Percentiles rank a stretch among this genome's conserved stretches.
Evolutionary conservation across 177 flowering plant genomes (phyloP).

Genomic region (Vitis hybrid): DNA sequence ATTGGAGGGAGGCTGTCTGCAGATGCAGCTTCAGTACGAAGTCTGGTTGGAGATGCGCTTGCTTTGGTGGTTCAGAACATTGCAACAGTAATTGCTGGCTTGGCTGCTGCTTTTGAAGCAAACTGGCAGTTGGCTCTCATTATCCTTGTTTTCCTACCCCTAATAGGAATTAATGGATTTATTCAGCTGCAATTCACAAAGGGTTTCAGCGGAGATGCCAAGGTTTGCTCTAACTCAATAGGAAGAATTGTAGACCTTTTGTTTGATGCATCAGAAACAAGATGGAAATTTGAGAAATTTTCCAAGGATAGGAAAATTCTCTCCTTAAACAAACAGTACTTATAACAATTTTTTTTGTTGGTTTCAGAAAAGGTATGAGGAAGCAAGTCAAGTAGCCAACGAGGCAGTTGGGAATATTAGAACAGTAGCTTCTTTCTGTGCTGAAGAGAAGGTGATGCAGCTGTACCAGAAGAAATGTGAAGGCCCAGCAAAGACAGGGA

Average conservation of each 20-base stretch:
- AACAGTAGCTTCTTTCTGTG: constrained; percentile 43
- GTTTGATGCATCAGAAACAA: too few relatives aligned
- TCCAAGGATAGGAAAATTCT: too few relatives aligned
- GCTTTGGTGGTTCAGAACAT: too few relatives aligned
- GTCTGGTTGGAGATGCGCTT: too few relatives aligned
- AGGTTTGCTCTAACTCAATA: not conserved
- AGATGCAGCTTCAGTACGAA: too few relatives aligned
- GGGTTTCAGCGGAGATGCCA: constrained; percentile 9
- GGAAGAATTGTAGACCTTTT: too few relatives aligned
- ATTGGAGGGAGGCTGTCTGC: too few relatives aligned
- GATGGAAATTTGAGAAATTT: too few relatives aligned
- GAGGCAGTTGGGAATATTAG: constrained; percentile 42
- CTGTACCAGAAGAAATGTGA: constrained; percentile 50
- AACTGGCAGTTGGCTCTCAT: constrained; percentile 5
- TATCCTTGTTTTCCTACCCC: constrained; percentile 5
- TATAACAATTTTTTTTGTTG: too few relatives aligned
- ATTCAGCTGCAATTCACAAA: constrained; percentile 2
- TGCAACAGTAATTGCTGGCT: constrained; percentile 5
- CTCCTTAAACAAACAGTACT: too few relatives aligned
- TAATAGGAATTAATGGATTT: constrained; percentile 4
- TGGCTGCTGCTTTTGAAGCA: constrained; percentile 10
- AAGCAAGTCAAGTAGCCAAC: constrained; percentile 57
- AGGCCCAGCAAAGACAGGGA: constrained; percentile 25
- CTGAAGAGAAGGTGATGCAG: constrained; percentile 44
- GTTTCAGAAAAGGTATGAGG: constrained; percentile 55